A percentile compares a stretch with the other conserved stretches of the same genome.
Conservation (phyloP, 352 stramenopile genomes). For the Globisporangium splendens region DNA sequence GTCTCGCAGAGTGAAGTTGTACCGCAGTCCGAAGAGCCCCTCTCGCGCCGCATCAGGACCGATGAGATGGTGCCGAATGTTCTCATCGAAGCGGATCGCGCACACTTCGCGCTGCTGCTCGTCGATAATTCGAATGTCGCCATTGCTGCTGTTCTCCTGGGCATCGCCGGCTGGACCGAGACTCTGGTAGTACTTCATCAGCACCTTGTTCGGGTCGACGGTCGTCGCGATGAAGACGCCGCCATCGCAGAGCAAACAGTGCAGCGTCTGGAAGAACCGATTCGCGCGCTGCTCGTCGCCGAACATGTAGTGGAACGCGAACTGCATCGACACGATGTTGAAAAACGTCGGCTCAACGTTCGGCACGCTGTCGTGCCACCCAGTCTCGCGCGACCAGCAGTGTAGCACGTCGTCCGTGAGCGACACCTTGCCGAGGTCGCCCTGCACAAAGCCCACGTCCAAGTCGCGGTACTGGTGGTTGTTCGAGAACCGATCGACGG, state of each 20-base stretch:
- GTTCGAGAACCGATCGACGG: slow-evolving; percentile 78
- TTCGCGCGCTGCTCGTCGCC: slow-evolving; percentile 85
- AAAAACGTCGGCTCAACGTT: slow-evolving; percentile 61
- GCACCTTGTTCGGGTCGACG: slow-evolving; percentile 92
- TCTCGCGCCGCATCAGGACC: slow-evolving; percentile 32
- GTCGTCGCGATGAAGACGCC: slow-evolving; percentile 97
- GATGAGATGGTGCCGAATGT: slow-evolving; percentile 38
- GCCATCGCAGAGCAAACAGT: slow-evolving; percentile 88
- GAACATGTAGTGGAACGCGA: slow-evolving; percentile 99
- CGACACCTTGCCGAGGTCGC: slow-evolving; percentile 68
- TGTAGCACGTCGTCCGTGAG: slow-evolving; percentile 60
- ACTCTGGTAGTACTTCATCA: slow-evolving; percentile 80
- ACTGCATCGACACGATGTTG: slow-evolving; percentile 98
- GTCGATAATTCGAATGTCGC: slow-evolving; percentile 62
- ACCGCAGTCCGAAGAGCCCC: slow-evolving; percentile 81
- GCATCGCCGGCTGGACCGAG: slow-evolving; percentile 18
- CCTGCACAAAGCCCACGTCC: slow-evolving; percentile 76
- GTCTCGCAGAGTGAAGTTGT: slow-evolving; percentile 90
- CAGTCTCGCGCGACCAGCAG: slow-evolving; percentile 60
- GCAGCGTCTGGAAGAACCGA: slow-evolving; percentile 94
- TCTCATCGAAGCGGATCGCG: slow-evolving; percentile 69
- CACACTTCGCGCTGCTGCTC: slow-evolving; percentile 78
- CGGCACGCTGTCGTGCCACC: slow-evolving; percentile 60
- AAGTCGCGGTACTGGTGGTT: slow-evolving; percentile 70
- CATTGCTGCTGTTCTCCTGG: slow-evolving; percentile 23